Conservation (phyloP, 139 green algal genomes). For the Tetradesmus obliquus region DNA sequence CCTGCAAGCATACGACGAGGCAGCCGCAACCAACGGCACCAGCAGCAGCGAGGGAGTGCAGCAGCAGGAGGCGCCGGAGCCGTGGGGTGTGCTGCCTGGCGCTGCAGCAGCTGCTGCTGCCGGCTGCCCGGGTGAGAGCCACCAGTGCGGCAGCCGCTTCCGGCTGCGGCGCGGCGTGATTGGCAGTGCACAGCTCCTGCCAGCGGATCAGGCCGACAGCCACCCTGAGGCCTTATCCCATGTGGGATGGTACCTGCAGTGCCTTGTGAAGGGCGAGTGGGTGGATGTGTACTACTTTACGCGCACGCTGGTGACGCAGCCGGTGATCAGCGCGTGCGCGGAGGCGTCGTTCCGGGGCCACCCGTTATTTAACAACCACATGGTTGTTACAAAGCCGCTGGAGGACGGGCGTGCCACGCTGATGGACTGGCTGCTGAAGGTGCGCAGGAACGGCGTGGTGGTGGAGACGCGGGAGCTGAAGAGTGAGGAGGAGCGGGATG, state of each 20-base stretch:
- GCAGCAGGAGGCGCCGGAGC: not conserved
- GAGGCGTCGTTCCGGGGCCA: not conserved
- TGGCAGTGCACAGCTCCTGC: not conserved
- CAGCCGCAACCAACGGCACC: not conserved
- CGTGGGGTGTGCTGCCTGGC: not conserved
- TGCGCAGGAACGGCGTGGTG: not conserved
- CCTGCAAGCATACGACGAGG: conserved; percentile 12
- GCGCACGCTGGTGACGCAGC: not conserved
- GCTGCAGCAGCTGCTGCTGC: not conserved
- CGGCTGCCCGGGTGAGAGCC: not conserved
- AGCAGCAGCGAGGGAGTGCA: not conserved
- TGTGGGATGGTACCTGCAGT: conserved; percentile 12
- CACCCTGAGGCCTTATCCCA: not conserved
- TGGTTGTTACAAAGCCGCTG: not conserved
- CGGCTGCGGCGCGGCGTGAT: not conserved
- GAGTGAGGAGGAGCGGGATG: not conserved
- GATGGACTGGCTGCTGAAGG: not conserved
- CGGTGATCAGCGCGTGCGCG: not conserved
- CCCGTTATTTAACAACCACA: not conserved
- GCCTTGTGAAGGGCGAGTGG: not conserved
- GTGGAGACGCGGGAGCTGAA: not conserved
- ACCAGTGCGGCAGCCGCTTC: conserved; percentile 13
- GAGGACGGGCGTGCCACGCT: not conserved
- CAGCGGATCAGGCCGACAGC: not conserved
- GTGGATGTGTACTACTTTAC: conserved; percentile 10